Percentiles rank a stretch among this genome's conserved stretches.
phyloP scores from a whole-genome alignment of 345 rosid genomes.

The Gossypium turneri region DNA sequence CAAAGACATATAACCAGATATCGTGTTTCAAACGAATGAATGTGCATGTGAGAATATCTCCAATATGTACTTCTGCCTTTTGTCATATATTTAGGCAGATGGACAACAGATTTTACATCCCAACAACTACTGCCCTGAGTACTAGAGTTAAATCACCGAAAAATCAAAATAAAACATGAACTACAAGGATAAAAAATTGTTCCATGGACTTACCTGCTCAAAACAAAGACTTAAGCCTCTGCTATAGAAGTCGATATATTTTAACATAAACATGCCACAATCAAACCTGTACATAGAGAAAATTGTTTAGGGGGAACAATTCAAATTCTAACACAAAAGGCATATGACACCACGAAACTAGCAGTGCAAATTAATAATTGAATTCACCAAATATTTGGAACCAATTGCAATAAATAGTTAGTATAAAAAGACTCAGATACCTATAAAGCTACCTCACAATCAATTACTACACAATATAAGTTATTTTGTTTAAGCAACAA shows the following conservation, averaged over 20 bases:
- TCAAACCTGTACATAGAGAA: slow-evolving; percentile 63
- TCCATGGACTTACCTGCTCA: slow-evolving; percentile 54
- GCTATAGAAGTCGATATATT: slow-evolving; percentile 88
- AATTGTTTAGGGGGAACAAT: not conserved
- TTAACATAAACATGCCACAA: slow-evolving; percentile 97
- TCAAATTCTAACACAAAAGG: too few relatives aligned
- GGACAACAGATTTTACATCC: not conserved
- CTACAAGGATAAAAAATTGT: not conserved
- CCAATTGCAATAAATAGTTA: too few relatives aligned
- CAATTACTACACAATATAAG: too few relatives aligned
- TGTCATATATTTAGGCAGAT: not conserved
- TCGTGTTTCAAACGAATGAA: not conserved
- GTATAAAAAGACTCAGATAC: too few relatives aligned
- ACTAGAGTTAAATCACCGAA: not conserved
- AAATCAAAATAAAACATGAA: not conserved
- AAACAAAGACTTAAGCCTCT: slow-evolving; percentile 83
- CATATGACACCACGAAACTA: too few relatives aligned
- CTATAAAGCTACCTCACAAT: too few relatives aligned
- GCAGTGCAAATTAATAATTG: too few relatives aligned
- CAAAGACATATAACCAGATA: not conserved
- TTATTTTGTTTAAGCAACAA: too few relatives aligned
- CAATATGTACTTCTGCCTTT: not conserved
- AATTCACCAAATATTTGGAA: too few relatives aligned
- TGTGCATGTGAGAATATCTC: not conserved
- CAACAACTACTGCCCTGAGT: not conserved